These are phyloP conservation scores for Botryotinia globosa DNA, from an alignment of 2,329 filamentous ascomycete genomes.

Conservation along the genomic window DNA sequence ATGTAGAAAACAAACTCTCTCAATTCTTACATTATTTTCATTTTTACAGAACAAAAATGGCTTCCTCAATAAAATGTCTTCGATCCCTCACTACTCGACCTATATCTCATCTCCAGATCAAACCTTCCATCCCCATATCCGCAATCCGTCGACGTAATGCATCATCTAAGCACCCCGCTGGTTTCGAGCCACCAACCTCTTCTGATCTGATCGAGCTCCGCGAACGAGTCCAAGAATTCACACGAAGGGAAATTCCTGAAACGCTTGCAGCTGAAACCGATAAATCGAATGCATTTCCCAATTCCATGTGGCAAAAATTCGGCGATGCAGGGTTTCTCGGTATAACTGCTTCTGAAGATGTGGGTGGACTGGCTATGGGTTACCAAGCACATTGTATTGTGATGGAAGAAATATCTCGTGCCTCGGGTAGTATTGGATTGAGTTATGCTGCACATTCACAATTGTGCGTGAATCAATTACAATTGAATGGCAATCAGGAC, in stretches of 20 bases:
- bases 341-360: slow-evolving; percentile 88
- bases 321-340: slow-evolving; percentile 89
- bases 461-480: slow-evolving; percentile 93
- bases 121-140: slow-evolving; percentile 31
- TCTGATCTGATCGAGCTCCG: slow-evolving; percentile 52
- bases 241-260: slow-evolving; percentile 80
- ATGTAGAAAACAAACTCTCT: not conserved
- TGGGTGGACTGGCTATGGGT: slow-evolving; percentile 85
- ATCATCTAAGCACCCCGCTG: slow-evolving; percentile 67
- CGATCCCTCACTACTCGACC: slow-evolving; percentile 30
- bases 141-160: slow-evolving; percentile 45
- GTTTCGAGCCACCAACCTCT: slow-evolving; percentile 55
- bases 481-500: slow-evolving; percentile 75
- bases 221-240: slow-evolving; percentile 68
- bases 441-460: slow-evolving; percentile 96
- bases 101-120: slow-evolving; percentile 29
- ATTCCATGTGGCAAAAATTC: slow-evolving; percentile 89
- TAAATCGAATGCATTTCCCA: slow-evolving; percentile 80
- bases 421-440: slow-evolving; percentile 78
- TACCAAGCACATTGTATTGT: slow-evolving; percentile 96
- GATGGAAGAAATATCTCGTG: slow-evolving; percentile 90
- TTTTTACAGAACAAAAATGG: slow-evolving; percentile 26
- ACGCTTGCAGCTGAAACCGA: slow-evolving; percentile 82
- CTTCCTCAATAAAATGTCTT: slow-evolving; percentile 30
- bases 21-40: not conserved